Percentiles rank a stretch among this genome's conserved stretches.
phyloP scores from a whole-genome alignment of 352 stramenopile species.

The Phytopythium mirpurense region DNA sequence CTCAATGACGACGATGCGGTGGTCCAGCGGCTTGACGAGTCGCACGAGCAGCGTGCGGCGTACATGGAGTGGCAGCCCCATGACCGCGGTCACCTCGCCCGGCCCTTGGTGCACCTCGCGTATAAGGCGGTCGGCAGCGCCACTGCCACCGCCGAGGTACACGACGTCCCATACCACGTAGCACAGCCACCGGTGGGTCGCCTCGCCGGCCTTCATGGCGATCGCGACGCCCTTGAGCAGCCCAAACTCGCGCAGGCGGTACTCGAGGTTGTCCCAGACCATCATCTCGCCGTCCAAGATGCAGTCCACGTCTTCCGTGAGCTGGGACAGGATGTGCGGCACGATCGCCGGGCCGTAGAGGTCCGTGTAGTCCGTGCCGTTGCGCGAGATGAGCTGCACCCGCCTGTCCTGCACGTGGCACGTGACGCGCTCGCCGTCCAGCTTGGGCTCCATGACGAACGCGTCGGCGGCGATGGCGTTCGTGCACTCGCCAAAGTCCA shows the following conservation, averaged over 20 bases:
- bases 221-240: slow-evolving; percentile 79
- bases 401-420: slow-evolving; percentile 58
- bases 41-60: slow-evolving; percentile 57
- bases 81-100: slow-evolving; percentile 53
- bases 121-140: slow-evolving; percentile 43
- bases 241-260: slow-evolving; percentile 70
- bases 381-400: slow-evolving; percentile 82
- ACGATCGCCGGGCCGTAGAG: slow-evolving; percentile 56
- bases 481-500: slow-evolving; percentile 81
- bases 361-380: slow-evolving; percentile 81
- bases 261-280: slow-evolving; percentile 83
- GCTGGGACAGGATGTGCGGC: slow-evolving; percentile 56
- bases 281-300: slow-evolving; percentile 89
- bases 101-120: slow-evolving; percentile 58
- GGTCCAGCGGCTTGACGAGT: slow-evolving; percentile 62
- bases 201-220: slow-evolving; percentile 41
- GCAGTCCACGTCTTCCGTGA: slow-evolving; percentile 51
- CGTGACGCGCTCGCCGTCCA: slow-evolving; percentile 81
- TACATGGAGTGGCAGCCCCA: slow-evolving; percentile 63
- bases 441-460: slow-evolving; percentile 84
- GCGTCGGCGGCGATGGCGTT: slow-evolving; percentile 54
- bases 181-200: slow-evolving; percentile 69
- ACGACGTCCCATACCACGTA: slow-evolving; percentile 86
- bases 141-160: slow-evolving; percentile 43
- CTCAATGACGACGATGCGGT: slow-evolving; percentile 75